Conservation (phyloP, 2,329 filamentous ascomycete species). For the Diplodia corticola region DNA sequence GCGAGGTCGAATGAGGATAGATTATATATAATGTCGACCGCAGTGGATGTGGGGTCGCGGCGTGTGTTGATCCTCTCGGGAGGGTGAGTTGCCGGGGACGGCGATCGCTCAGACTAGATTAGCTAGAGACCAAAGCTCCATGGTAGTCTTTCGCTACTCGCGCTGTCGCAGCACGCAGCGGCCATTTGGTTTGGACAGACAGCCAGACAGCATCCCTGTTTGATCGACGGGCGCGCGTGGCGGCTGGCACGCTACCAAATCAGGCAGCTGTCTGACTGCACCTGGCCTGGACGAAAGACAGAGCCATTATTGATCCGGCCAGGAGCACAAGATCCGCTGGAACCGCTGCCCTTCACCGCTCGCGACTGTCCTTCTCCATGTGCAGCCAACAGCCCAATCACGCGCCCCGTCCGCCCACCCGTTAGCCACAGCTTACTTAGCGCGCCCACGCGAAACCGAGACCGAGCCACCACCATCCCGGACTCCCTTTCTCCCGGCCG, state of each 20-base stretch:
- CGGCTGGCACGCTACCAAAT: neutral
- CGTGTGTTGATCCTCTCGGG: slow-evolving; percentile 1
- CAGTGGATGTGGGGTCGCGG: neutral
- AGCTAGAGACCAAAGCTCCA: neutral
- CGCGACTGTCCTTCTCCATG: neutral
- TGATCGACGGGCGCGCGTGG: neutral
- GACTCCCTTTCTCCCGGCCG: neutral
- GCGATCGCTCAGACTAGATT: neutral
- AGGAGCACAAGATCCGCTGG: no score
- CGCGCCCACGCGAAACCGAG: neutral
- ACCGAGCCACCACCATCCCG: neutral
- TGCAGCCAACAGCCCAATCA: neutral
- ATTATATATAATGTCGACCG: neutral
- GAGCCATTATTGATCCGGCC: no score
- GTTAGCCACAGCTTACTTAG: neutral
- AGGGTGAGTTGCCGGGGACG: slow-evolving; percentile 1
- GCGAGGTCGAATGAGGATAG: neutral
- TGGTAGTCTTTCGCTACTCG: neutral
- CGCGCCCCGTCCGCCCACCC: neutral
- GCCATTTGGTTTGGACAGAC: neutral
- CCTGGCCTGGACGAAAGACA: neutral
- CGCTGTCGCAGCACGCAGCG: neutral
- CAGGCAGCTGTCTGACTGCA: neutral
- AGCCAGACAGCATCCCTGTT: neutral
- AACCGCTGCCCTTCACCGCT: neutral